Base-by-base conservation (phyloP, 2,329 filamentous ascomycete genomes). In the Endoconidiophora laricicola region DNA sequence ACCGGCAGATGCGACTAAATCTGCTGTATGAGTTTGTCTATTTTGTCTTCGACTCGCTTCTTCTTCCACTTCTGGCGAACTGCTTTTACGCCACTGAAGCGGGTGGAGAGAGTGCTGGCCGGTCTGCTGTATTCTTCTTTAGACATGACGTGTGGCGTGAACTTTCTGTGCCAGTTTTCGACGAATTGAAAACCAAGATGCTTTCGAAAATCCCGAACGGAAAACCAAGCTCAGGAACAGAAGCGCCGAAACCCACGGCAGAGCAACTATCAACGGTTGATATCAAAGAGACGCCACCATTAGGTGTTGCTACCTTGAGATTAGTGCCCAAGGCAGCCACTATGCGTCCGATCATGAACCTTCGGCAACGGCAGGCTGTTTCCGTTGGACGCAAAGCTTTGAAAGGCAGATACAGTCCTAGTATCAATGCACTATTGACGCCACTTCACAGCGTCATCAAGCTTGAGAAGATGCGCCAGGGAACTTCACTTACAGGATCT, bases 21-120 rank as follows among this genome's bases (percentile, higher is more conserved):
- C 71, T 96, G 0, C 76, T 95, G 45, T 66, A 79, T 48, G 91
- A 98, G 61, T 79, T 96, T 52, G 59, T 96, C 5, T 96, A 95
- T 65, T 98, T 88, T 61, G 56, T 94, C 3, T 91, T 98, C 58
- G 91, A 98, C 63, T 95, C 88, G 0, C 71, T 95, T 20, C 61
- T 98, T 50, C 83, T 96, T 57, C 90, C 91, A 7, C 71, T 98
- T 6, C 74, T 96, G 44, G 78, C 85, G 33, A 79, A 77, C 55
- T 88, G 91, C 59, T 98, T 98, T 59, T 90, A 96, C 60, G 84
- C 95, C 37, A 98, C 91, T 0, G 91, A 98, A 62, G 91, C 87
- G 0, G 87, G 78, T 55, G 70, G 71, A 1, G 78, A 94, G 60
- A 33, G 7, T 10, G 26, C 26, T 9, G 26, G 26, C 26, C 79